A percentile compares a stretch with the other conserved stretches of the same genome.
Conservation (phyloP, 768 basidiomycete species). For the Clitopilus passeckerianus region DNA sequence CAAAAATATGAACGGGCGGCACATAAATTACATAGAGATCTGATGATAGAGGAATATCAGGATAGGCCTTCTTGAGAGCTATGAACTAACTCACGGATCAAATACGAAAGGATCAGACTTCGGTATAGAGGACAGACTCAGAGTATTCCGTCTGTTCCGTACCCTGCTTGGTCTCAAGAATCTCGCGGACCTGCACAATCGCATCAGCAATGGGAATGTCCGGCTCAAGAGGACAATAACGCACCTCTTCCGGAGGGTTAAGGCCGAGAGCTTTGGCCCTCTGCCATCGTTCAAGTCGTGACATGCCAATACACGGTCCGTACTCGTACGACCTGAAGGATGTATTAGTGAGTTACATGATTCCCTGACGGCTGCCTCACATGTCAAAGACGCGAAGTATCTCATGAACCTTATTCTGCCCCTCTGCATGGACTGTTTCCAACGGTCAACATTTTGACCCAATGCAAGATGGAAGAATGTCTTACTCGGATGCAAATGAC, state of each 20-base stretch:
- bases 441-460: conserved; percentile 1
- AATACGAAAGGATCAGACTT: conserved; percentile 21
- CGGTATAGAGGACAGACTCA: conserved; percentile 57
- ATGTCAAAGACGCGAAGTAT: conserved; percentile 80
- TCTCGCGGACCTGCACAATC: conserved; percentile 63
- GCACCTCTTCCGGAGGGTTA: conserved; percentile 73
- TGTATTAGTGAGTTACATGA: neutral
- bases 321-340: conserved; percentile 63
- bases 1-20: no score
- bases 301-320: conserved; percentile 75
- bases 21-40: no score
- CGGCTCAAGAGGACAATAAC: conserved; percentile 10
- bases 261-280: conserved; percentile 75
- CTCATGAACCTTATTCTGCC: conserved; percentile 58
- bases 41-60: no score
- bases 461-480: neutral
- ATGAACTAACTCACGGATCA: neutral
- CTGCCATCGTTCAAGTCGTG: conserved; percentile 86
- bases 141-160: conserved; percentile 44
- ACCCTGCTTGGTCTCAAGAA: conserved; percentile 69
- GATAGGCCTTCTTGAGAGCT: neutral
- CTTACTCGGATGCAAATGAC: conserved; percentile 56
- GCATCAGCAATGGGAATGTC: neutral
- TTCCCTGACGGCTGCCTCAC: conserved; percentile 28
- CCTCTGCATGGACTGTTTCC: conserved; percentile 57